These are phyloP conservation scores for Globisporangium paroecandrum DNA, from an alignment of 352 stramenopile genomes.

Conservation along the genomic window DNA sequence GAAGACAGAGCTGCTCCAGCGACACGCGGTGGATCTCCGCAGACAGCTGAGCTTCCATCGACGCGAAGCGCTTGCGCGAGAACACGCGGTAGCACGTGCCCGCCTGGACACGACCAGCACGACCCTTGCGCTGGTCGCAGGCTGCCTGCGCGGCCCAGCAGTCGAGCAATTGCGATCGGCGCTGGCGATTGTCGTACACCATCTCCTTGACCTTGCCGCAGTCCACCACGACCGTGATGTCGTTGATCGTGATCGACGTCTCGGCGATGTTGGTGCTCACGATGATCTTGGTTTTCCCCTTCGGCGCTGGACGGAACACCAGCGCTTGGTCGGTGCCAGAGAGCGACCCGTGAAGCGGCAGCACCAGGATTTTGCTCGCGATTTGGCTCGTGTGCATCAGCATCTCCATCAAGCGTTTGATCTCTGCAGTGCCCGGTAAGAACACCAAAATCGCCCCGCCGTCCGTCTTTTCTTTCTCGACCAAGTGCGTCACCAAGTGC, in stretches of 20 bases:
- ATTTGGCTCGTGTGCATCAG: slow-evolving; percentile 32
- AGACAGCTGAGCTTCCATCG: slow-evolving; percentile 65
- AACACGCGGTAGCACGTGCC: slow-evolving; percentile 82
- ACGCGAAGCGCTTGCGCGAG: slow-evolving; percentile 51
- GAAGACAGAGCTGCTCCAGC: slow-evolving; percentile 80
- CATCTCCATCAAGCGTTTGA: slow-evolving; percentile 78
- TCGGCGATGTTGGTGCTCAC: slow-evolving; percentile 89
- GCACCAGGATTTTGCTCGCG: slow-evolving; percentile 45
- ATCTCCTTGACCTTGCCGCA: slow-evolving; percentile 87
- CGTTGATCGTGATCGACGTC: slow-evolving; percentile 88
- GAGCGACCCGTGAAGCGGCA: slow-evolving; percentile 76
- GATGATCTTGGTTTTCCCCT: slow-evolving; percentile 81
- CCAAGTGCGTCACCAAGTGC: slow-evolving; percentile 81
- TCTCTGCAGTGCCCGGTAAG: slow-evolving; percentile 75
- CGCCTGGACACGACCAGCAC: slow-evolving; percentile 75
- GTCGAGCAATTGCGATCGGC: slow-evolving; percentile 75
- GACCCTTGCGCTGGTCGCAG: slow-evolving; percentile 80
- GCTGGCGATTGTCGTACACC: slow-evolving; percentile 73
- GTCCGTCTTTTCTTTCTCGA: slow-evolving; percentile 18
- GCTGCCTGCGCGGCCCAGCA: slow-evolving; percentile 79
- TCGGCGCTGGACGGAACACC: slow-evolving; percentile 61
- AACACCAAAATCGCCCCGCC: slow-evolving; percentile 81
- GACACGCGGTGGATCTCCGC: slow-evolving; percentile 89
- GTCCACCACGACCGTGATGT: slow-evolving; percentile 85
- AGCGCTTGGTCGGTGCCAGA: slow-evolving; percentile 68